Base-by-base conservation (phyloP, 805 yeast species). In the Metschnikowia peoriensis region DNA sequence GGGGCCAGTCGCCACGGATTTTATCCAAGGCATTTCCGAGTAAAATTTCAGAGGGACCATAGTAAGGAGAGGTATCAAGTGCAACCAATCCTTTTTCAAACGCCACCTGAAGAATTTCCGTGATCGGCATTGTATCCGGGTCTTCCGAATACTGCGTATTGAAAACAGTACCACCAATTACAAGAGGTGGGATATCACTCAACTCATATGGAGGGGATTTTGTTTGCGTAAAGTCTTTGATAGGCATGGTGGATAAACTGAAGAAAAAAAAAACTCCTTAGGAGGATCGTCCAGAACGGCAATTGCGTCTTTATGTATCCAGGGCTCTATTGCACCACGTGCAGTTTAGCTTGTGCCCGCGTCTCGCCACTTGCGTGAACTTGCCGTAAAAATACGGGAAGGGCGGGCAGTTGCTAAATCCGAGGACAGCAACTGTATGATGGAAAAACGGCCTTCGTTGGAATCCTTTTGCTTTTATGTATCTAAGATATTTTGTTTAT, bases 61-160 rank as follows among this genome's bases (percentile, higher is more conserved):
- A 92, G 70, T 89, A 91, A 4, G 97, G 97, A 0, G 97, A 88
- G 0, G 97, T 90, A 64, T 92, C 97, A 38, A 92, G 75, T 1
- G 96, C 94, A 44, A 77, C 79, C 54, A 89, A 72, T 0, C 97
- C 97, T 28, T 75, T 64, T 17, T 73, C 69, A 61, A 92, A 85
- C 0, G 92, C 94, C 12, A 66, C 61, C 45, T 71, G 64, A 17
- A 92, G 59, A 46, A 92, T 79, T 0, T 80, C 83, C 10, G 69
- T 72, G 10, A 84, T 76, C 1, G 89, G 86, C 41, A 89, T 59
- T 0, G 71, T 61, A 37, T 75, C 73, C 0, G 96, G 96, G 60
- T 88, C 79, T 10, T 76, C 82, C 55, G 86, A 81, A 74, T 89
- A 92, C 64, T 87, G 96, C 22, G 82, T 76, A 69, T 89, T 91